Evolutionary conservation across 2,329 filamentous ascomycete species (phyloP).

Genomic region (Nannizziopsis arthrosporioides): DNA sequence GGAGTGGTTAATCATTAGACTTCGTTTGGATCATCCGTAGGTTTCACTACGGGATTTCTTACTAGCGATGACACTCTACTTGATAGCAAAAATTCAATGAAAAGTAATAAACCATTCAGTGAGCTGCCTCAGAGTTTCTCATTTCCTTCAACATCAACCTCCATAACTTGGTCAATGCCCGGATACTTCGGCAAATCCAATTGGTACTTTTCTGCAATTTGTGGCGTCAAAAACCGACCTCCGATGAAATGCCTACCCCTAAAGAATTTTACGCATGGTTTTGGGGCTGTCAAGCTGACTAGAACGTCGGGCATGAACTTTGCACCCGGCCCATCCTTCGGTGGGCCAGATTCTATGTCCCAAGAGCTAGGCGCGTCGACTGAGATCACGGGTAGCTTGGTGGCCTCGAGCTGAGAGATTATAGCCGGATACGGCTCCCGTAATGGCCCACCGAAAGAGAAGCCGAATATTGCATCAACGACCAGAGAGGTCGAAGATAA

Average conservation of each 20-base stretch:
- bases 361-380: conserved; percentile 92
- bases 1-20: neutral
- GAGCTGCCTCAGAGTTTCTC: conserved; percentile 22
- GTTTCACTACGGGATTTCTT: neutral
- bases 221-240: conserved; percentile 70
- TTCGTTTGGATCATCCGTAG: neutral
- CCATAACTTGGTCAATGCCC: conserved; percentile 80
- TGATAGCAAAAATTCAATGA: neutral
- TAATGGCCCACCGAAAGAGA: conserved; percentile 84
- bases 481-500: conserved; percentile 63
- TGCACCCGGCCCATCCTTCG: conserved; percentile 61
- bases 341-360: conserved; percentile 82
- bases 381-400: conserved; percentile 65
- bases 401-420: conserved; percentile 63
- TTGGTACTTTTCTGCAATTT: conserved; percentile 72
- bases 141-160: conserved; percentile 44
- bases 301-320: conserved; percentile 69
- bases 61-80: neutral
- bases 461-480: conserved; percentile 89
- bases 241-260: conserved; percentile 78
- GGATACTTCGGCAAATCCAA: conserved; percentile 73
- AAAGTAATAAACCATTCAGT: neutral
- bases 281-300: conserved; percentile 84
- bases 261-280: conserved; percentile 76
- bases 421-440: conserved; percentile 82